Evolutionary conservation across 31 red algal genomes (phyloP).

Genomic region (Odonthalia washingtoniensis): DNA sequence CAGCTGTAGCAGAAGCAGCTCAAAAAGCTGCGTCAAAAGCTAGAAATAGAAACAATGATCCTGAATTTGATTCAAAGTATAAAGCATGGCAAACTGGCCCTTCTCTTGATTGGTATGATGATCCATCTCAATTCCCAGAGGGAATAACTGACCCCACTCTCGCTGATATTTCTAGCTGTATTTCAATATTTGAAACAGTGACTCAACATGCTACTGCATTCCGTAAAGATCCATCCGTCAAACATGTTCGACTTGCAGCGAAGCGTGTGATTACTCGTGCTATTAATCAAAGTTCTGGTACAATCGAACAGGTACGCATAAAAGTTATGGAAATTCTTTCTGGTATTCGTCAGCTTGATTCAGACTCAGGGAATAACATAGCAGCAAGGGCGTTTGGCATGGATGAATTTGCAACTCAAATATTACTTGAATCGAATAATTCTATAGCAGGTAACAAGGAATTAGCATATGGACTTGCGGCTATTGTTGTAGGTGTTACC

Average conservation of each 20-base stretch:
- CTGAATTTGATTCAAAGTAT: not conserved
- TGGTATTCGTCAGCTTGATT: not conserved
- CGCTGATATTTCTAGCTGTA: not conserved
- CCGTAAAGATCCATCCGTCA: not conserved
- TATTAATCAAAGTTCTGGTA: not conserved
- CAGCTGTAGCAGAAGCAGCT: not conserved
- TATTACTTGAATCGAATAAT: not conserved
- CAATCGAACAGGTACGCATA: not conserved
- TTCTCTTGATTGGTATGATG: not conserved
- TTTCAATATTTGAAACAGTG: not conserved
- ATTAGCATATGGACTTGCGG: not conserved
- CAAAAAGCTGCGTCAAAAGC: not conserved
- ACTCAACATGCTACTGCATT: not conserved
- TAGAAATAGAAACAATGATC: not conserved
- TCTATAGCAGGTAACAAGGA: not conserved
- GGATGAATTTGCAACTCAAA: not conserved
- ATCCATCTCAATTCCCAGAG: not conserved
- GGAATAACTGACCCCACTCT: not conserved
- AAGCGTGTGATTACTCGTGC: not conserved
- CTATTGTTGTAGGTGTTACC: constrained; percentile 16
- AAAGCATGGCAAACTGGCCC: not conserved
- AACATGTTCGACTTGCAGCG: not conserved
- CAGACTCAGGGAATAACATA: not conserved
- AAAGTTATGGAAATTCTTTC: not conserved
- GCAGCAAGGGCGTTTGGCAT: constrained; percentile 6